Conservation (phyloP, 1,284 basidiomycete species). For the Stereum hirsutum region DNA sequence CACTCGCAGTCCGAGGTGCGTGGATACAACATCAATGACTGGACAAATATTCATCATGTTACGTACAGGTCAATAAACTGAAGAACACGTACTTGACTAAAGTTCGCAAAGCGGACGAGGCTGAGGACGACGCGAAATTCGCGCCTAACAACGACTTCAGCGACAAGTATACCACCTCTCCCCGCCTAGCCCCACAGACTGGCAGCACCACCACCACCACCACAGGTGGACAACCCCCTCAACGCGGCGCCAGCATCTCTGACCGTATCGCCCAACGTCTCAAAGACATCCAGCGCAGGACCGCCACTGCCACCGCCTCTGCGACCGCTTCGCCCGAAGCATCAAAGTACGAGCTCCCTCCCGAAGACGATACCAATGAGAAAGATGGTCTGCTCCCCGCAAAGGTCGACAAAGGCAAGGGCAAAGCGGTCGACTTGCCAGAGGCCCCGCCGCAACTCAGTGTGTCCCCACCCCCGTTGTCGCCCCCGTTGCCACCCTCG, state of each 20-base stretch:
- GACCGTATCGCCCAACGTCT: conserved; percentile 71
- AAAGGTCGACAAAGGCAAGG: conserved; percentile 74
- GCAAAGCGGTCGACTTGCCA: conserved; percentile 46
- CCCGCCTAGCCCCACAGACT: conserved; percentile 52
- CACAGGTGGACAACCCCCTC: not conserved
- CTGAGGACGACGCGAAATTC: conserved; percentile 85
- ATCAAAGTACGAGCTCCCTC: conserved; percentile 14
- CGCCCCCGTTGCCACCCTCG: conserved; percentile 40
- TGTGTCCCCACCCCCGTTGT: conserved; percentile 57
- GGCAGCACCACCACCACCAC: conserved; percentile 13
- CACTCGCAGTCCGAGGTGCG: conserved; percentile 48
- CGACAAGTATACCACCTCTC: conserved; percentile 73
- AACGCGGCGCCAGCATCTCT: conserved; percentile 49
- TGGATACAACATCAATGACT: not conserved
- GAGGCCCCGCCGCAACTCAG: conserved; percentile 24
- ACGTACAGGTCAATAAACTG: conserved; percentile 45
- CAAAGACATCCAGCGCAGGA: conserved; percentile 61
- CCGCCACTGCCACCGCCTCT: conserved; percentile 29
- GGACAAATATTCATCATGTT: not conserved
- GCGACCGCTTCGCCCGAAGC: conserved; percentile 19
- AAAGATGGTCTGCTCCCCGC: conserved; percentile 30
- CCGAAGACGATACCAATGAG: conserved; percentile 29
- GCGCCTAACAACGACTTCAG: conserved; percentile 53
- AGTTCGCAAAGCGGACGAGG: conserved; percentile 75
- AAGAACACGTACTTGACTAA: conserved; percentile 75